Evolutionary conservation across 345 rosid species (phyloP), one percentile per base, ranked within the genome.

Genomic region (Citrus unshiu): DNA sequence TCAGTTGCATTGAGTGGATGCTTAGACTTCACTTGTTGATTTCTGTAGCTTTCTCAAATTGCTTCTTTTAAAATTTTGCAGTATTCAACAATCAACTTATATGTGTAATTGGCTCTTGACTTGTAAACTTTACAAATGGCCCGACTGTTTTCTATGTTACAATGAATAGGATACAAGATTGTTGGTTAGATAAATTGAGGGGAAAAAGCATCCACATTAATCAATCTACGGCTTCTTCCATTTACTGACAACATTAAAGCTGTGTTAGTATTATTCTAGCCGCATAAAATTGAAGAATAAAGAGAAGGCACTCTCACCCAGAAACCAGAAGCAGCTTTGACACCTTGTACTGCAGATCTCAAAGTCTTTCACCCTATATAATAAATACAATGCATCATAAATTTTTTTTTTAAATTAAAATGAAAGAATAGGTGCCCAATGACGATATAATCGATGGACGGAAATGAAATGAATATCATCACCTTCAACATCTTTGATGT

Each of bases 311-410:
- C 27, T 43, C 75, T 77, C 70, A 83, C 88, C 83, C 74, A 39
- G 78, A 69, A 39, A 7, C 9, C 2, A 39, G 85, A 82, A 29
- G 30, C 75, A 40, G 85, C 84, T 79, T 80, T 83, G 76, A 82
- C 70, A 91, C 43, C 91, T 88, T 29, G 83, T 82, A 66, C 83
- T 79, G 58, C 84, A 89, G 49, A 88, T 84, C 35, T 91, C 82
- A 54, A 70, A 79, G 9, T 84, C 90, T 83, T 83, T 83, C 71
- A 89, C 84, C 19, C 90, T 88, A 81, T 56, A 13, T 13, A 39
- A 39, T 39, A 9, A 39, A 39, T 39, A 39, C 7, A 78, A 67
- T 35, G 63, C 46, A 69, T 49, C 18, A 74, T 6, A 39, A 39
- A n/a, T n/a, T n/a, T 9, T 39, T 39, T 39, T 39, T 8, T 39